These are phyloP conservation scores for Aspergillus heteromorphus DNA, from an alignment of 495 filamentous ascomycete species.

Conservation along the genomic window DNA sequence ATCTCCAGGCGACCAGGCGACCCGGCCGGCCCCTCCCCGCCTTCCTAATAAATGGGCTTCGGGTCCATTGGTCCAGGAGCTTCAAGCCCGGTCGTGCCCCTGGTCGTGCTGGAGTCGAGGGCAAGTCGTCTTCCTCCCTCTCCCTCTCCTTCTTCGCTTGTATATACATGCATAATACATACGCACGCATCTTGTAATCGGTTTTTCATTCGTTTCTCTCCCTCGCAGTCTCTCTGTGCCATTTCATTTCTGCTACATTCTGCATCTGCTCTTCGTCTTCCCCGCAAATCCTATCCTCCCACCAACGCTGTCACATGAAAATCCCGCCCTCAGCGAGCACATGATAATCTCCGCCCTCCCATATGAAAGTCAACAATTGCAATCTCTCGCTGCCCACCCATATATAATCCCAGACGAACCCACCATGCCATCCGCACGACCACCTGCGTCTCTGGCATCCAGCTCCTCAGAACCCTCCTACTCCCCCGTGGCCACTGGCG, in stretches of 20 bases:
- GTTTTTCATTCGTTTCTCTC: background rate
- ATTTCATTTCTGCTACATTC: background rate
- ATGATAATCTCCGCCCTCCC: background rate
- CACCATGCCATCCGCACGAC: constrained; percentile 23
- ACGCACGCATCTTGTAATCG: too few species aligned
- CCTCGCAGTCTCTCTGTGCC: background rate
- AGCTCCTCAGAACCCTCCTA: constrained; percentile 22
- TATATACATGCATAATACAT: too few species aligned
- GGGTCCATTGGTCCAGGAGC: background rate
- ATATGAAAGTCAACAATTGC: background rate
- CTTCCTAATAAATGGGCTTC: background rate
- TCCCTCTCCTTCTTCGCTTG: background rate
- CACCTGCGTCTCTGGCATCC: constrained; percentile 16
- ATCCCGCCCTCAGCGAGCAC: background rate
- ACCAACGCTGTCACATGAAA: constrained; percentile 7
- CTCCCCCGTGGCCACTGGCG: constrained; percentile 16
- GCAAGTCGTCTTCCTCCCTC: too few species aligned
- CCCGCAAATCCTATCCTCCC: background rate
- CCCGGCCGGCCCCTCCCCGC: background rate
- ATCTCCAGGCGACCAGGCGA: too few species aligned
- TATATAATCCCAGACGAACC: background rate
- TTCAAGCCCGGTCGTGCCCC: background rate
- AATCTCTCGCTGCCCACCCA: background rate
- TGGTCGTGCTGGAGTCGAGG: background rate
- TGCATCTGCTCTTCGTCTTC: background rate